These are phyloP conservation scores for Volvox africanus DNA, from an alignment of 139 green algal species.

Conservation along the genomic window DNA sequence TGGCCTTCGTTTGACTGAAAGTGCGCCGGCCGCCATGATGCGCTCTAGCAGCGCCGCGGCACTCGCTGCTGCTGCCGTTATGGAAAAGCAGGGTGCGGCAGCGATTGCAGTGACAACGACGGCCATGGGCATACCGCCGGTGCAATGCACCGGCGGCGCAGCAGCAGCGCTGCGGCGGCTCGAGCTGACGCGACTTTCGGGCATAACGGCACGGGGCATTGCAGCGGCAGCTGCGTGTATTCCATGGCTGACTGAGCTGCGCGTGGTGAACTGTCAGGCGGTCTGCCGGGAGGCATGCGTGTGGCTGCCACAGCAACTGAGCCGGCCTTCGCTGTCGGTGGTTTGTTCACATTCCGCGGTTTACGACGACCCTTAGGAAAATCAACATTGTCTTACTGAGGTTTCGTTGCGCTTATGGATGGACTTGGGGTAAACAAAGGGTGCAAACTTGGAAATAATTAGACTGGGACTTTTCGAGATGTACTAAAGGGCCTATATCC, in stretches of 20 bases:
- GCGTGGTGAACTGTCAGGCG: constrained; percentile 1
- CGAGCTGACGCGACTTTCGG: constrained; percentile 20
- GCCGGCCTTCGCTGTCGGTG: constrained; percentile 30
- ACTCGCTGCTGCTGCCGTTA: neutral
- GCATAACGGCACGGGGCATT: constrained; percentile 25
- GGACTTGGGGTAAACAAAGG: too few relatives aligned
- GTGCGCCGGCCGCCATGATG: too few relatives aligned
- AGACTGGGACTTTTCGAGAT: too few relatives aligned
- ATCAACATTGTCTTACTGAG: neutral
- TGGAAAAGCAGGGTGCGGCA: neutral
- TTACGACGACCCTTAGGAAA: constrained; percentile 20
- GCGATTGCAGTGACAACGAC: neutral
- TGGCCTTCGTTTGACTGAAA: too few relatives aligned
- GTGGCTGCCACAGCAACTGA: constrained; percentile 29
- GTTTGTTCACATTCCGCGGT: constrained; percentile 7
- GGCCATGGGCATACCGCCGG: neutral
- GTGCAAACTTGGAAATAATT: too few relatives aligned
- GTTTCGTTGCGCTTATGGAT: too few relatives aligned
- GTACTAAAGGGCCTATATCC: too few relatives aligned
- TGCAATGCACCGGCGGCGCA: neutral
- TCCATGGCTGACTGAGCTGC: constrained; percentile 7
- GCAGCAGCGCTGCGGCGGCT: neutral
- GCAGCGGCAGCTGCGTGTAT: constrained; percentile 17
- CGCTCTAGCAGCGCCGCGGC: constrained; percentile 28
- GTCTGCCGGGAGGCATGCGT: constrained; percentile 34